phyloP scores from a whole-genome alignment of 805 yeast species.

The Cyberlindnera bimundalis region DNA sequence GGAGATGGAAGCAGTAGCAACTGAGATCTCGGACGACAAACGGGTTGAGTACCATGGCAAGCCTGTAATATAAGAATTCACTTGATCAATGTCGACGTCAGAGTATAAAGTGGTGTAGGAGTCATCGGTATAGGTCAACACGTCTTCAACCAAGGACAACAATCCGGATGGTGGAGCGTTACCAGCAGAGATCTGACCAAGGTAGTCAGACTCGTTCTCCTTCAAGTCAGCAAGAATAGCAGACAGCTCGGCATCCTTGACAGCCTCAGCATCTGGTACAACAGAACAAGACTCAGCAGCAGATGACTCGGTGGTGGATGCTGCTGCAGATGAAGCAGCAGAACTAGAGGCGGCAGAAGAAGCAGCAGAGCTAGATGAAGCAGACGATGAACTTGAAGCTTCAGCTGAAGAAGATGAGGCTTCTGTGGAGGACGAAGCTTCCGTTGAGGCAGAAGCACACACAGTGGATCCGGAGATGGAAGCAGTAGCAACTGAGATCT shows the following conservation, averaged over 20 bases:
- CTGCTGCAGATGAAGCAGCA: conserved; percentile 13
- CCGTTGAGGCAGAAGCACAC: not conserved
- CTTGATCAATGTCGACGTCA: conserved; percentile 25
- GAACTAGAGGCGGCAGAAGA: conserved; percentile 7
- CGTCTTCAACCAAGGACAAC: conserved; percentile 25
- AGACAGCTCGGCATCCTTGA: conserved; percentile 5
- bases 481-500: too few species aligned
- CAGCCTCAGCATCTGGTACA: conserved; percentile 3
- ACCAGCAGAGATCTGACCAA: conserved; percentile 19
- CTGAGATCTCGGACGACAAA: conserved; percentile 12
- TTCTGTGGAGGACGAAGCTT: not conserved
- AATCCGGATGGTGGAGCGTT: conserved; percentile 30
- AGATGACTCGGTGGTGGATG: not conserved
- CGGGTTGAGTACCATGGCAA: conserved; percentile 33
- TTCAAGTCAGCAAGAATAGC: conserved; percentile 19
- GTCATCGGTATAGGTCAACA: conserved; percentile 32
- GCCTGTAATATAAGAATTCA: conserved; percentile 28
- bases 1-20: conserved; percentile 13
- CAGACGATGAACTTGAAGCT: not conserved
- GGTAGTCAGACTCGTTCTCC: conserved; percentile 19
- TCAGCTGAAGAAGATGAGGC: not conserved
- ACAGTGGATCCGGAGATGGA: conserved; percentile 16
- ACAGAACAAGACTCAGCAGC: conserved; percentile 2
- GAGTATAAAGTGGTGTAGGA: conserved; percentile 31
- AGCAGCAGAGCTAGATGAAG: not conserved